Evolutionary conservation across 306 rosid species (phyloP).

Genomic region (Gleditsia sinensis): DNA sequence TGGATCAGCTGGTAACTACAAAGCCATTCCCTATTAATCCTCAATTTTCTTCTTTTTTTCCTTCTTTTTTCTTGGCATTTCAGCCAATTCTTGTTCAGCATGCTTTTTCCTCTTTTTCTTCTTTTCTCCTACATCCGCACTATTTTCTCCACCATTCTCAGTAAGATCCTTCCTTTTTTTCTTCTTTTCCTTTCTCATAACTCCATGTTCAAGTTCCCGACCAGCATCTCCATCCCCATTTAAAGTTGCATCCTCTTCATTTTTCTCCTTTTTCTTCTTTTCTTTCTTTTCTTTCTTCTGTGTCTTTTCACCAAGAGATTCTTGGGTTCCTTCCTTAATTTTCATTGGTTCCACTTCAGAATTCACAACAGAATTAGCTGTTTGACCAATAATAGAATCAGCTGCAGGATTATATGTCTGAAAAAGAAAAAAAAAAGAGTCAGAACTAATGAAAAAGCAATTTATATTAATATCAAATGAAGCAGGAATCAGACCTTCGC

Average conservation of each 20-base stretch:
- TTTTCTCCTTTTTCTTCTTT: constrained; percentile 22
- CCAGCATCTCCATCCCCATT: constrained; percentile 31
- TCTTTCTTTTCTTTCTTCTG: not conserved
- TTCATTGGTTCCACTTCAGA: not conserved
- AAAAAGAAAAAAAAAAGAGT: constrained; percentile 31
- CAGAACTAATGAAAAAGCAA: not conserved
- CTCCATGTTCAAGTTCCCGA: constrained; percentile 38
- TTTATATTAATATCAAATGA: not conserved
- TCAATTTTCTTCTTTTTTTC: constrained; percentile 45
- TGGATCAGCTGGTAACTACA: constrained; percentile 14
- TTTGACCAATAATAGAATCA: constrained; percentile 39
- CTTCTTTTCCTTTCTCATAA: constrained; percentile 48
- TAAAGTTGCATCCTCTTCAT: constrained; percentile 29
- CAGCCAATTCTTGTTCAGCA: constrained; percentile 26
- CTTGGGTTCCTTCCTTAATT: constrained; percentile 1
- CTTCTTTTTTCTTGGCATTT: no score
- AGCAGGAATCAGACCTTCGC: constrained; percentile 64
- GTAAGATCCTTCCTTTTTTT: constrained; percentile 36
- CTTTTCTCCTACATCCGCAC: constrained; percentile 39
- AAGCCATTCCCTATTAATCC: not conserved
- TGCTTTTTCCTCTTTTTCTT: constrained; percentile 51
- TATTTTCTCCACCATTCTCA: constrained; percentile 31
- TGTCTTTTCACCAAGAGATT: not conserved
- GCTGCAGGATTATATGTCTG: constrained; percentile 89
- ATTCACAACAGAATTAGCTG: not conserved